These are phyloP conservation scores for Naganishia sp. DNA, from an alignment of 1,284 basidiomycete genomes.

Conservation along the genomic window DNA sequence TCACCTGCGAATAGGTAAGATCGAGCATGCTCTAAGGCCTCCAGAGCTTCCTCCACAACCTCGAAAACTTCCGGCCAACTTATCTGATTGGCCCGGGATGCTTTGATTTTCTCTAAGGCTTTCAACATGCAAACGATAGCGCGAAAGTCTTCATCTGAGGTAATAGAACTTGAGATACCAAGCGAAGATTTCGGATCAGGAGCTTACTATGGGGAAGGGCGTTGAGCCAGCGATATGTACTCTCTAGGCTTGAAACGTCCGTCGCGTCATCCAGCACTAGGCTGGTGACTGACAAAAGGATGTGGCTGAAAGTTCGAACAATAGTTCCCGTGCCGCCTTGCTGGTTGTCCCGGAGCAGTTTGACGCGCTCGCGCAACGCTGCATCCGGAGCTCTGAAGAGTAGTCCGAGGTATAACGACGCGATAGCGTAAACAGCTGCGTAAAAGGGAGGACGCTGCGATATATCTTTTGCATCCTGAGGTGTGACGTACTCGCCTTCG, in stretches of 20 bases:
- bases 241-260: conserved; percentile 5
- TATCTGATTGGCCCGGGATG: background rate
- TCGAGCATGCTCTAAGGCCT: conserved; percentile 15
- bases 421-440: conserved; percentile 12
- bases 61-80: conserved; percentile 22
- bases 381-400: conserved; percentile 15
- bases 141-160: conserved; percentile 19
- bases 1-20: conserved; percentile 27
- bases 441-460: conserved; percentile 18
- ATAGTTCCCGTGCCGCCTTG: conserved; percentile 22
- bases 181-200: background rate
- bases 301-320: conserved; percentile 2
- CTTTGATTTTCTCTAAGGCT: conserved; percentile 11
- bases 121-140: conserved; percentile 15
- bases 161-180: background rate
- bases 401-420: conserved; percentile 20
- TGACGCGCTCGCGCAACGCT: conserved; percentile 13
- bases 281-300: conserved; percentile 10
- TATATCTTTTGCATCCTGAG: conserved; percentile 17
- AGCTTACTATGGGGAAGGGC: conserved; percentile 22
- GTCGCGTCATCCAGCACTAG: conserved; percentile 16
- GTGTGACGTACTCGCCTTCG: conserved; percentile 26
- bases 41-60: conserved; percentile 20
- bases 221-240: conserved; percentile 2
- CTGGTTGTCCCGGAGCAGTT: background rate